Conservation (phyloP, 768 basidiomycete species). For the Trametes cinnabarina region DNA sequence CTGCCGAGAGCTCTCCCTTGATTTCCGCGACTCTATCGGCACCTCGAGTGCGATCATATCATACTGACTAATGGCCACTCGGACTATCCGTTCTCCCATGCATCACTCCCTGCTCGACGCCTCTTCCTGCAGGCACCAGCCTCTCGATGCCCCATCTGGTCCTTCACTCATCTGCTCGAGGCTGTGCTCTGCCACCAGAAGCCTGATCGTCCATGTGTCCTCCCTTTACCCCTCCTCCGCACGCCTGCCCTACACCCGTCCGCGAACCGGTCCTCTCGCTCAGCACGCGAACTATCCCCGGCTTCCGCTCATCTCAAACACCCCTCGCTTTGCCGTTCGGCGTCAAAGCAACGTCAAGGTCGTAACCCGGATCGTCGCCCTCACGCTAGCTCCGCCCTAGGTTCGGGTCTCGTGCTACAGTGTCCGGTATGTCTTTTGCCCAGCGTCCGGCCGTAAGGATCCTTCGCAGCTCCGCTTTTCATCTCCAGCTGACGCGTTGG, state of each 20-base stretch:
- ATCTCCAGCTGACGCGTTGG: too few relatives aligned
- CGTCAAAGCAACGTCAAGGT: too few relatives aligned
- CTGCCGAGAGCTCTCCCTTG: slow-evolving; percentile 13
- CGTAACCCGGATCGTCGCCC: neutral
- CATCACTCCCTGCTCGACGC: neutral
- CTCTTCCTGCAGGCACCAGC: neutral
- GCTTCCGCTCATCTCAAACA: neutral
- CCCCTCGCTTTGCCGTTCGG: neutral
- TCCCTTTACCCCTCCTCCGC: neutral
- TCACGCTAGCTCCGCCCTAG: neutral
- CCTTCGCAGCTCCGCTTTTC: too few relatives aligned
- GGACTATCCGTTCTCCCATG: neutral
- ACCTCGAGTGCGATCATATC: too few relatives aligned
- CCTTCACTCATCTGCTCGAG: neutral
- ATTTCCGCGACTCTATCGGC: slow-evolving; percentile 17
- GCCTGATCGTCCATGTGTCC: neutral
- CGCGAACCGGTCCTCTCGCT: neutral
- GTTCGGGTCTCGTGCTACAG: neutral
- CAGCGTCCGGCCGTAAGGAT: neutral
- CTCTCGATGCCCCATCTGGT: neutral
- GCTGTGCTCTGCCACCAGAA: slow-evolving; percentile 5
- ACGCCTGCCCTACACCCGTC: neutral
- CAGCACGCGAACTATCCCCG: neutral
- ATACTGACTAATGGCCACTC: slow-evolving; percentile 4
- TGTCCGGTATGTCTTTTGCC: neutral